Base-by-base conservation (phyloP, 2,329 filamentous ascomycete species). In the Monosporascus sp. region DNA sequence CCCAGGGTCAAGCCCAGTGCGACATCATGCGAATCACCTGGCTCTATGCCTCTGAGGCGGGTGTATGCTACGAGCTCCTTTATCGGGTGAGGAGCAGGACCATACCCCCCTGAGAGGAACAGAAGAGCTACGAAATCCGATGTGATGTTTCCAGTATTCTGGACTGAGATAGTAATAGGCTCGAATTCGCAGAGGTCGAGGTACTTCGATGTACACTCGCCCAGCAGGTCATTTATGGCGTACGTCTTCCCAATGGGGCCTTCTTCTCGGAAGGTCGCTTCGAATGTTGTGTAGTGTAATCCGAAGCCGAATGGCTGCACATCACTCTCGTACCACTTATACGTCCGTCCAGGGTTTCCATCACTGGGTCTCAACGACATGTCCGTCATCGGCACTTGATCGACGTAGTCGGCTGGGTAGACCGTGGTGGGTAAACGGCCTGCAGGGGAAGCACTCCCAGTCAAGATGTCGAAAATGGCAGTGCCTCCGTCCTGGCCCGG, bases 401-500 rank as follows among this genome's bases (percentile, higher is more conserved):
- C 57, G 1, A 72, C 70, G 58, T 79, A 80, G 37, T 63, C 61
- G 1, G 74, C 70, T 2, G 75, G 76, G 58, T 80, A 80, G 54
- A 77, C 67, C 1, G 77, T 79, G 1, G 70, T 68, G 2, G 76
- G 74, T 4, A 79, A 59, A 44, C 77, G 69, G 7, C 77, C 78
- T 22, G 74, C 78, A 20, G 74, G 73, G 1, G 75, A 67, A 1
- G 61, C 66, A 45, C 70, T 72, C 4, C 78, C 78, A 4, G 70
- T 73, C 41, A 81, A 58, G 44, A 81, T 70, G 53, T 80, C 70
- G 49, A 80, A 65, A 8, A 80, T 62, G 0, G 78, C 78, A 6
- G 68, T 65, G 11, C 78, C 78, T 14, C 78, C 78, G 51, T 75
- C 74, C 65, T 81, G 78, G 3, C 78, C 78, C 1, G 78, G 78